These are phyloP conservation scores for Leavenworthia alabamica DNA, from an alignment of 345 rosid species.

Conservation along the genomic window DNA sequence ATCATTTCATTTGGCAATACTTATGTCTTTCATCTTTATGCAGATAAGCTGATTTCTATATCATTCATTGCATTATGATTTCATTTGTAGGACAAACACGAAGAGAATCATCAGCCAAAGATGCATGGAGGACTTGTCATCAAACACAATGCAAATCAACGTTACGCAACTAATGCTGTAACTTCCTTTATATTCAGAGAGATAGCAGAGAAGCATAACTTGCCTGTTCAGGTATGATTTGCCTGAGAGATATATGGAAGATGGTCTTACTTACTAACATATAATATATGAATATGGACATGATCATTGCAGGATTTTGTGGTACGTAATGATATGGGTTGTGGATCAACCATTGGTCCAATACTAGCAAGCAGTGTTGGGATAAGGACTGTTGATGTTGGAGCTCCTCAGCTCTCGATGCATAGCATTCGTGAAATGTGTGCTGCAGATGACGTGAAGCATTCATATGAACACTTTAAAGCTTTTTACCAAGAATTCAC, in stretches of 20 bases:
- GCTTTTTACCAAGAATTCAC: slow-evolving; percentile 70
- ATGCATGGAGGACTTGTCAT: slow-evolving; percentile 98
- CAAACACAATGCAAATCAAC: slow-evolving; percentile 94
- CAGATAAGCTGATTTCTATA: background rate
- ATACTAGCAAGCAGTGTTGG: slow-evolving; percentile 92
- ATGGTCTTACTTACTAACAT: background rate
- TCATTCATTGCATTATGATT: slow-evolving; percentile 8
- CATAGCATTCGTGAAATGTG: slow-evolving; percentile 98
- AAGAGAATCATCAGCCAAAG: slow-evolving; percentile 93
- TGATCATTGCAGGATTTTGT: slow-evolving; percentile 67
- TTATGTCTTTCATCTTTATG: background rate
- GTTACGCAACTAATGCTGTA: slow-evolving; percentile 90
- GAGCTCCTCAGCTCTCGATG: slow-evolving; percentile 95
- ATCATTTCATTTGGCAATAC: background rate
- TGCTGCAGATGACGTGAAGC: slow-evolving; percentile 70
- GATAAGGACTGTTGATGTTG: slow-evolving; percentile 90
- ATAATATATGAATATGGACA: background rate
- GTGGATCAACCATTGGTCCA: slow-evolving; percentile 97
- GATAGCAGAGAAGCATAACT: slow-evolving; percentile 63
- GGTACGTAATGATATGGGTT: slow-evolving; percentile 89
- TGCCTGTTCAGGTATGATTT: slow-evolving; percentile 70
- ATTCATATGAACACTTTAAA: slow-evolving; percentile 87
- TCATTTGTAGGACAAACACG: slow-evolving; percentile 73
- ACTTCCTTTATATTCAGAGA: slow-evolving; percentile 78
- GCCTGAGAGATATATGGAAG: background rate